These are phyloP conservation scores for Byssochlamys sp. DNA, from an alignment of 2,329 filamentous ascomycete species.

Conservation along the genomic window DNA sequence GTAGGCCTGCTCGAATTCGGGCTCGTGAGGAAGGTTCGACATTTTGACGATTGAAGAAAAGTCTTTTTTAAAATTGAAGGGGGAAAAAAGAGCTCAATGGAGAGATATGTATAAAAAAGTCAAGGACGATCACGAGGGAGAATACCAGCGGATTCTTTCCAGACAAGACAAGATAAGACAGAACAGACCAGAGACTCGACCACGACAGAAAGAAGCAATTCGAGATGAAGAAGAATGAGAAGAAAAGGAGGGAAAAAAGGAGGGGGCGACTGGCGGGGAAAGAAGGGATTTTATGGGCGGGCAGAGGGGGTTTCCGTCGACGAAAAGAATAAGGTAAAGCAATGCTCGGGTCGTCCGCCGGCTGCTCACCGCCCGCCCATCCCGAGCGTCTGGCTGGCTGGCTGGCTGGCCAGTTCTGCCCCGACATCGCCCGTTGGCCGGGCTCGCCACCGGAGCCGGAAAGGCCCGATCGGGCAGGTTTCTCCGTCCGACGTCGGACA, in stretches of 20 bases:
- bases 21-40: conserved; percentile 78
- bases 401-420: background rate
- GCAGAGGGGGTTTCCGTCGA: conserved; percentile 4
- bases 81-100: background rate
- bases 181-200: background rate
- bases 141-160: background rate
- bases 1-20: conserved; percentile 98
- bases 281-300: conserved; percentile 16
- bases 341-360: background rate
- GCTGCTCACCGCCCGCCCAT: background rate
- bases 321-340: conserved; percentile 5
- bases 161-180: background rate
- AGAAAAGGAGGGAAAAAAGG: conserved; percentile 5
- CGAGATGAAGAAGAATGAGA: conserved; percentile 8
- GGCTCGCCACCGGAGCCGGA: no score
- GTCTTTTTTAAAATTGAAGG: conserved; percentile 4
- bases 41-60: conserved; percentile 40
- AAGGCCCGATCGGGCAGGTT: no score
- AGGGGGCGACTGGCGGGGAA: conserved; percentile 1
- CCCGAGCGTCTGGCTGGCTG: background rate
- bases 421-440: background rate
- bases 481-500: background rate
- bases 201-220: conserved; percentile 3
- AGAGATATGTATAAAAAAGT: conserved; percentile 3
- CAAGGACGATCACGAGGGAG: background rate